Conservation (phyloP, 1,139 yeast genomes). For the Oligophagozyma castellii region DNA sequence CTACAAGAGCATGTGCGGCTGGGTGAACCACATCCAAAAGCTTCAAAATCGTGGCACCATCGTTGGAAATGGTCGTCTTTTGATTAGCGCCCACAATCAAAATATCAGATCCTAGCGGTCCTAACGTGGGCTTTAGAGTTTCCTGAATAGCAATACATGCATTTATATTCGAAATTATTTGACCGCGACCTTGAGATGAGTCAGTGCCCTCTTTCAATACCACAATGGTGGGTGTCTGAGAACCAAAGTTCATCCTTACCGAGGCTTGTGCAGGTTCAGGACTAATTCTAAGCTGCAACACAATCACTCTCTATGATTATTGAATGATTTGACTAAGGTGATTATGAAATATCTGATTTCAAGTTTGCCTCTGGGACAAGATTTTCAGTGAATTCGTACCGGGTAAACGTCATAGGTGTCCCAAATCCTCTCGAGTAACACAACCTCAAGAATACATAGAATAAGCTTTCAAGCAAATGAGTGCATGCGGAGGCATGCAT, state of each 20-base stretch:
- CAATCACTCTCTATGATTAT: too few species aligned
- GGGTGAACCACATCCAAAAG: conserved; percentile 94
- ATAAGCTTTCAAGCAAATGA: too few species aligned
- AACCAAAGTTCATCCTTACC: conserved; percentile 64
- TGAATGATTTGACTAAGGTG: too few species aligned
- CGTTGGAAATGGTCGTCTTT: conserved; percentile 88
- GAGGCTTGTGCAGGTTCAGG: conserved; percentile 1
- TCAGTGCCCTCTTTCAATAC: conserved; percentile 97
- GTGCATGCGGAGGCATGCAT: too few species aligned
- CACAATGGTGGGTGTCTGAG: conserved; percentile 92
- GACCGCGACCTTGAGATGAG: conserved; percentile 91
- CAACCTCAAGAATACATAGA: too few species aligned
- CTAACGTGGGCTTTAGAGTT: conserved; percentile 84
- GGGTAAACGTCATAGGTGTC: too few species aligned
- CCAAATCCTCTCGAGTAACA: too few species aligned
- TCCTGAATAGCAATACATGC: conserved; percentile 97
- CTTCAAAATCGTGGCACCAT: conserved; percentile 92
- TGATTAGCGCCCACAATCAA: conserved; percentile 73
- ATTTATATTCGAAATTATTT: conserved; percentile 84
- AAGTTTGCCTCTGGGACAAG: too few species aligned
- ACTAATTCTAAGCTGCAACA: too few species aligned
- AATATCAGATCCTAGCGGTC: conserved; percentile 95
- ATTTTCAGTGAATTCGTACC: too few species aligned
- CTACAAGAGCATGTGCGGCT: conserved; percentile 91
- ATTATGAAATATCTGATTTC: too few species aligned